These are phyloP conservation scores for Madurella fahalii DNA, from an alignment of 2,329 filamentous ascomycete genomes.

Conservation along the genomic window DNA sequence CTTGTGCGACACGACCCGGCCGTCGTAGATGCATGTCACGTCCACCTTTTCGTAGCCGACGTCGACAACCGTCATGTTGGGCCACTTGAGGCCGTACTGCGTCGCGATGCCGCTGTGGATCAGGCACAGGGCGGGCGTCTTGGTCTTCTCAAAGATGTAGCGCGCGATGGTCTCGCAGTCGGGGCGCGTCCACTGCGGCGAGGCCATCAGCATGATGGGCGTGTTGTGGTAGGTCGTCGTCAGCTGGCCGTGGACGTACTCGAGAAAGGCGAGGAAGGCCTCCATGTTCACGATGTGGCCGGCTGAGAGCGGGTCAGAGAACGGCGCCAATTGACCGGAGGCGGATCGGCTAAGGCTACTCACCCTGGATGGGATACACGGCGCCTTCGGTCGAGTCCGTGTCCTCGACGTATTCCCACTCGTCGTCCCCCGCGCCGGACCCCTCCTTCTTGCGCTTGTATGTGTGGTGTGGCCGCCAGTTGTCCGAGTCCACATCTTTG, in stretches of 20 bases:
- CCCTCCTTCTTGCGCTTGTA: slow-evolving; percentile 56
- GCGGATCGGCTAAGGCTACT: slow-evolving; percentile 15
- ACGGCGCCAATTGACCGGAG: not conserved
- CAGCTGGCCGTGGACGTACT: slow-evolving; percentile 84
- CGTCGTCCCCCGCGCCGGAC: slow-evolving; percentile 47
- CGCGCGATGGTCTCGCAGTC: slow-evolving; percentile 85
- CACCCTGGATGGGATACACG: slow-evolving; percentile 74
- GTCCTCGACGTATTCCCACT: slow-evolving; percentile 78
- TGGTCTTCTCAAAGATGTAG: slow-evolving; percentile 96
- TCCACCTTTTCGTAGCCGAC: slow-evolving; percentile 91
- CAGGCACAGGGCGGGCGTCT: slow-evolving; percentile 84
- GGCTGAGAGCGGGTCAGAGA: slow-evolving; percentile 37
- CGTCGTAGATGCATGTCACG: slow-evolving; percentile 84
- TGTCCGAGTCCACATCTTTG: slow-evolving; percentile 72
- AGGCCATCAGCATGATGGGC: slow-evolving; percentile 83
- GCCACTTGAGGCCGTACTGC: slow-evolving; percentile 73
- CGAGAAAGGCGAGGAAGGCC: slow-evolving; percentile 88
- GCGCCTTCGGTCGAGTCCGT: slow-evolving; percentile 83
- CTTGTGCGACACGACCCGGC: slow-evolving; percentile 65
- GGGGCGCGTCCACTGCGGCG: slow-evolving; percentile 84
- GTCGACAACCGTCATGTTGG: slow-evolving; percentile 81
- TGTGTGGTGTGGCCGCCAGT: slow-evolving; percentile 72
- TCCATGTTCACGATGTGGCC: slow-evolving; percentile 87
- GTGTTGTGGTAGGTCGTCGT: slow-evolving; percentile 95
- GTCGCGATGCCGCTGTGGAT: slow-evolving; percentile 86